phyloP scores from a whole-genome alignment of 75 land plant genomes.

The Cupressus sempervirens region DNA sequence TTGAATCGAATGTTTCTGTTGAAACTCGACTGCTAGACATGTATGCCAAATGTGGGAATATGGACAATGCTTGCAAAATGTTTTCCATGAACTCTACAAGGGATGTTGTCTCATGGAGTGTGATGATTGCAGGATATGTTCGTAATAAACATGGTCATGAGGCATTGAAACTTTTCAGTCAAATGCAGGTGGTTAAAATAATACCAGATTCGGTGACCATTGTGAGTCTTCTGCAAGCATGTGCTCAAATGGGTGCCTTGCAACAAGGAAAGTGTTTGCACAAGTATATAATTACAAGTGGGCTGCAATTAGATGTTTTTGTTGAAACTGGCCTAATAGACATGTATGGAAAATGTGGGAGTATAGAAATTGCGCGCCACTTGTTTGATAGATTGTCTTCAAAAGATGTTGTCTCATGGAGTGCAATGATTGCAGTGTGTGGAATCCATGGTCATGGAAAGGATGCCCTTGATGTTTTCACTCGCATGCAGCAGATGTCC shows the following conservation, averaged over 20 bases:
- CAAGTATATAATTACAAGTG: not conserved
- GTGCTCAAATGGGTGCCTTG: conserved; percentile 27
- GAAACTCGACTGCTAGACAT: conserved; percentile 29
- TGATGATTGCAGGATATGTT: conserved; percentile 32
- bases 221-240: conserved; percentile 28
- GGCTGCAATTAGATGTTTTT: not conserved
- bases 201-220: conserved; percentile 32
- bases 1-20: conserved; percentile 17
- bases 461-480: not conserved
- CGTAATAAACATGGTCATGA: conserved; percentile 29
- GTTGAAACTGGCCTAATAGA: not conserved
- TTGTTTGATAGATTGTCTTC: not conserved
- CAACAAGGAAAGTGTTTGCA: conserved; percentile 19
- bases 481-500: not conserved
- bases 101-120: conserved; percentile 25
- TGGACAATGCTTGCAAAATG: conserved; percentile 23
- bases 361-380: not conserved
- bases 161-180: conserved; percentile 29
- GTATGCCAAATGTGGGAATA: conserved; percentile 31
- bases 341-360: conserved; percentile 2
- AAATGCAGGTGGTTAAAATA: conserved; percentile 23
- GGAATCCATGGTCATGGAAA: not conserved
- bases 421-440: not conserved
- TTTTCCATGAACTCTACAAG: conserved; percentile 16
- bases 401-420: not conserved